These are phyloP conservation scores for Phanerodontia chrysosporium DNA, from an alignment of 768 basidiomycete genomes.

Conservation along the genomic window DNA sequence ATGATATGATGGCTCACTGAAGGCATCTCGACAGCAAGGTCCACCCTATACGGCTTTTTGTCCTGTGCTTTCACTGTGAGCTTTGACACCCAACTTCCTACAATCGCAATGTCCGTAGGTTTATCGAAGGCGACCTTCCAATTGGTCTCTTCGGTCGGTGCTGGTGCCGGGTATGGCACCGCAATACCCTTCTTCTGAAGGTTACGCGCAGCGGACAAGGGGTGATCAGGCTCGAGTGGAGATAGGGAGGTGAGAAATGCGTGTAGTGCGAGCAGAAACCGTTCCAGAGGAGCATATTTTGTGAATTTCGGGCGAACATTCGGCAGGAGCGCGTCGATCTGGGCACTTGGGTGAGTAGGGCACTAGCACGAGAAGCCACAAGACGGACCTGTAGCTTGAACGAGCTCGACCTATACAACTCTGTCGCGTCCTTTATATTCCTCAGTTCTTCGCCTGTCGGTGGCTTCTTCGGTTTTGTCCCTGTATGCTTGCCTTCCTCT, in stretches of 20 bases:
- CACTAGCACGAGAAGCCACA: conserved; percentile 3
- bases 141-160: conserved; percentile 74
- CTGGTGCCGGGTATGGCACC: conserved; percentile 66
- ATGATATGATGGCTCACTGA: conserved; percentile 39
- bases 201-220: conserved; percentile 56
- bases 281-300: conserved; percentile 42
- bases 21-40: conserved; percentile 87
- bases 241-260: conserved; percentile 58
- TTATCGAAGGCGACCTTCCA: conserved; percentile 85
- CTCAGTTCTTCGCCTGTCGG: conserved; percentile 71
- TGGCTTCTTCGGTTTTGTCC: conserved; percentile 36
- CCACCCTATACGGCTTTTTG: conserved; percentile 60
- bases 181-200: conserved; percentile 52
- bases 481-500: neutral
- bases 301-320: conserved; percentile 63
- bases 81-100: conserved; percentile 85
- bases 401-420: conserved; percentile 71
- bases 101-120: conserved; percentile 71
- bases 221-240: conserved; percentile 54
- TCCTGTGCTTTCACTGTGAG: conserved; percentile 71
- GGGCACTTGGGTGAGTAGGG: conserved; percentile 4
- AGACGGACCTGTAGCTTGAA: conserved; percentile 77
- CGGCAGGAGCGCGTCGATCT: conserved; percentile 81
- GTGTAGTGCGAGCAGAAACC: conserved; percentile 66
- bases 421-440: conserved; percentile 66